Base-by-base conservation (phyloP, 495 filamentous ascomycete genomes). In the Xylaria flabelliformis region DNA sequence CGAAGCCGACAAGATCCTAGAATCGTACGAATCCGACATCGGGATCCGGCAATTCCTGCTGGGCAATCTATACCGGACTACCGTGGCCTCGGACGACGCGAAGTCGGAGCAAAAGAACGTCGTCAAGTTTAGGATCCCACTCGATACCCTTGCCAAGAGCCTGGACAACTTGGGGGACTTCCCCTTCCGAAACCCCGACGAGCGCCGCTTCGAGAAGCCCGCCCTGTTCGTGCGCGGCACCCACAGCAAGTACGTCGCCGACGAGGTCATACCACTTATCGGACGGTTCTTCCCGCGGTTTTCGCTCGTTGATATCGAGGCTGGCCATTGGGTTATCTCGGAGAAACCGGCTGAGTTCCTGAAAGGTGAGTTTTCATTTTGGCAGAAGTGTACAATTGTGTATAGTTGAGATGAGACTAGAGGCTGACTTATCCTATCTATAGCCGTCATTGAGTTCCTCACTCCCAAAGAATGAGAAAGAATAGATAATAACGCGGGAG, bases 281-380 rank as follows among this genome's bases (percentile, higher is more conserved):
- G 97, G 94, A 26, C 85, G 86, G 72, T 98, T 98, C 81, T 99
- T 98, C 79, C 96, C 96, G 36, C 83, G 86, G 51, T 96, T 97
- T 70, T 80, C 88, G 75, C 77, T 98, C 42, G 88, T 85, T 17
- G 95, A 97, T 83, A 88, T 98, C 44, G 93, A 97, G 24, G 88
- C 91, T 6, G 96, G 96, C 0, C 96, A 99, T 78, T 98, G 96
- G 96, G 84, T 99, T 0, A 95, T 97, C 74, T 93, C 93, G 12
- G 95, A 98, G 85, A 93, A 94, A 70, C 96, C 96, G 0, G 91
- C 96, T 78, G 91, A 84, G 3, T 99, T 99, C 77, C 86, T 91
- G 77, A 83, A 89, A 85, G 92, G 94, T 97, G 80, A 80, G 89
- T 80, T 58, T 19, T 58, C 42, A 36, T 32, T n/a, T 67, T 24